Conservation (phyloP, 106 monocot species). For the Xerophyta viscosa region DNA sequence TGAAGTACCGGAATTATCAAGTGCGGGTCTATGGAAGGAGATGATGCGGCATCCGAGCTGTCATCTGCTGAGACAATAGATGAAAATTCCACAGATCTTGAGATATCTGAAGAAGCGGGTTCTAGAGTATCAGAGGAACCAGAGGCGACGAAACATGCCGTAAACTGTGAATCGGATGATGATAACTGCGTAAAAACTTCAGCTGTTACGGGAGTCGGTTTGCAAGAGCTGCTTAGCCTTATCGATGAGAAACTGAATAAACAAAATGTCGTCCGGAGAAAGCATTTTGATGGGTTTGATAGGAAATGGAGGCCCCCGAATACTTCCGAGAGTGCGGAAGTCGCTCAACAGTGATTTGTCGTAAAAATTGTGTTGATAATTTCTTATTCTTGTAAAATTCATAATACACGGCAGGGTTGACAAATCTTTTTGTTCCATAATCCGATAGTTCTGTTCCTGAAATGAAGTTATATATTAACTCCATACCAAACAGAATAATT, state of each 20-base stretch:
- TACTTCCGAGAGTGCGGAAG: constrained; percentile 18
- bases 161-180: constrained; percentile 12
- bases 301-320: constrained; percentile 79
- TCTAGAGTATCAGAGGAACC: not conserved
- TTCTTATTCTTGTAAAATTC: too few species aligned
- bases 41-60: constrained; percentile 6
- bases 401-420: too few species aligned
- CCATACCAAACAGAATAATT: too few species aligned
- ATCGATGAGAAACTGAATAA: constrained; percentile 56
- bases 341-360: constrained; percentile 18
- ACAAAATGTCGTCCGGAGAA: constrained; percentile 18
- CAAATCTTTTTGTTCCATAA: too few species aligned
- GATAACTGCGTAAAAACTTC: constrained; percentile 51
- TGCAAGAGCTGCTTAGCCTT: constrained; percentile 61
- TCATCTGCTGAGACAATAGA: constrained; percentile 5
- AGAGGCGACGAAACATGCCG: not conserved
- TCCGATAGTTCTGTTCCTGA: too few species aligned
- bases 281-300: constrained; percentile 35
- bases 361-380: not conserved
- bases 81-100: constrained; percentile 11
- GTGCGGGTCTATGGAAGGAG: constrained; percentile 4
- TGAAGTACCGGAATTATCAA: constrained; percentile 7
- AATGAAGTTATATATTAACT: too few species aligned
- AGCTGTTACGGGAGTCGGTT: constrained; percentile 61
- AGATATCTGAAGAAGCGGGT: constrained; percentile 11